Evolutionary conservation across 176 grass and related monocot genomes (phyloP).

Genomic region (Carex scoparia): DNA sequence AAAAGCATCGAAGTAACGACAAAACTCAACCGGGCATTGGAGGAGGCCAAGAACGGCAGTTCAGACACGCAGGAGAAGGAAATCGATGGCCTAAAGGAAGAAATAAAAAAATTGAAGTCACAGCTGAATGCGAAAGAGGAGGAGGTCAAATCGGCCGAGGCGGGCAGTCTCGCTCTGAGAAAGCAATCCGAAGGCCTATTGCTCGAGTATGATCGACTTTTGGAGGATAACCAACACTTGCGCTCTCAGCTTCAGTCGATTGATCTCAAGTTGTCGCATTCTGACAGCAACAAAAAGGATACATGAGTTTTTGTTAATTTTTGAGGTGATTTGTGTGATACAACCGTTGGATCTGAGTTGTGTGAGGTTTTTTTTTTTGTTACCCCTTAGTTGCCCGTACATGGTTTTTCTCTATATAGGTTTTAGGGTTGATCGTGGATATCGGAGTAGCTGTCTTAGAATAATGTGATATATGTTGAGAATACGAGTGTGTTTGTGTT

Average conservation of each 20-base stretch:
- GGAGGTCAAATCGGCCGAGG: slow-evolving; percentile 52
- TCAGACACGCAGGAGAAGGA: slow-evolving; percentile 38
- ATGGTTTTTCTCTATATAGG: not conserved
- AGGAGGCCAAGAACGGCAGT: slow-evolving; percentile 55
- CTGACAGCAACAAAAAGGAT: slow-evolving; percentile 57
- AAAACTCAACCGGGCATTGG: slow-evolving; percentile 49
- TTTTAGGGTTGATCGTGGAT: not conserved
- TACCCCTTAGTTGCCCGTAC: not conserved
- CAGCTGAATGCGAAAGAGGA: slow-evolving; percentile 40
- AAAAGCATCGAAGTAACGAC: slow-evolving; percentile 63
- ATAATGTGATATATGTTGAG: not conserved
- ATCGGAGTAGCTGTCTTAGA: not conserved
- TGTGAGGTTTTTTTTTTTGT: not conserved
- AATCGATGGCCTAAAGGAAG: slow-evolving; percentile 44
- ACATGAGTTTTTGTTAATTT: slow-evolving; percentile 1
- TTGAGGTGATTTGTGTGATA: not conserved
- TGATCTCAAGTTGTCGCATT: slow-evolving; percentile 44
- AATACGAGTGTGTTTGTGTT: not conserved
- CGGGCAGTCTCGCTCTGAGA: slow-evolving; percentile 36
- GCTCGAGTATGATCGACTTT: slow-evolving; percentile 62
- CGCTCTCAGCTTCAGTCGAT: slow-evolving; percentile 51
- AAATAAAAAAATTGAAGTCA: slow-evolving; percentile 42
- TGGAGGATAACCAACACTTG: slow-evolving; percentile 63
- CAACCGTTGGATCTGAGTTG: not conserved
- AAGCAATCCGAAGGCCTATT: slow-evolving; percentile 79